Conservation (phyloP, 441 rosid species). For the Pelargonium hybrid region DNA sequence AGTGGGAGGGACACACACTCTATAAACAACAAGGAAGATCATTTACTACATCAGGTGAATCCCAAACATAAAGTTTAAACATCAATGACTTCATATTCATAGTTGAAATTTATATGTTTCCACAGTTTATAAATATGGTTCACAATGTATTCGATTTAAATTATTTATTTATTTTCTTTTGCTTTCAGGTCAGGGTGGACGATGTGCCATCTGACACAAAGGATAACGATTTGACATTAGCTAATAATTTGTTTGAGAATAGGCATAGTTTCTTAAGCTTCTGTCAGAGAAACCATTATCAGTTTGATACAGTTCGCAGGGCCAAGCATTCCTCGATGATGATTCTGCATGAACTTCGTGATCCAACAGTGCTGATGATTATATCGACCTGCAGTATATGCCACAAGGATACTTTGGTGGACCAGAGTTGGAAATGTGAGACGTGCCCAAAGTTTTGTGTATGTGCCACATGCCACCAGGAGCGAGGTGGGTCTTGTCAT, state of each 20-base stretch:
- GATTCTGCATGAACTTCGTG: constrained; percentile 52
- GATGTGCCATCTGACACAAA: constrained; percentile 35
- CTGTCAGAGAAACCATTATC: constrained; percentile 43
- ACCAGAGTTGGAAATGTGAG: constrained; percentile 31
- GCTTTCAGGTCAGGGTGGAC: constrained; percentile 36
- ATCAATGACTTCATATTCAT: neutral
- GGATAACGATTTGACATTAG: constrained; percentile 36
- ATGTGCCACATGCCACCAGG: constrained; percentile 36
- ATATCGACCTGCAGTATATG: constrained; percentile 32
- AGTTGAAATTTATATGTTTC: neutral
- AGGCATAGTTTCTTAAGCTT: constrained; percentile 48
- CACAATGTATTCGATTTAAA: neutral
- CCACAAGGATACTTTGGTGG: constrained; percentile 24
- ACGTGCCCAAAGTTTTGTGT: constrained; percentile 25
- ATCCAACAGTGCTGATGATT: constrained; percentile 15
- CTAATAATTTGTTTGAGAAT: constrained; percentile 38
- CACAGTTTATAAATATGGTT: neutral
- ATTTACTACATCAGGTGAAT: constrained; percentile 43
- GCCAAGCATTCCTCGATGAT: constrained; percentile 80
- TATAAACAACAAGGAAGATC: constrained; percentile 34
- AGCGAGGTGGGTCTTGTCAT: constrained; percentile 20
- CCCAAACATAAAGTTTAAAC: neutral
- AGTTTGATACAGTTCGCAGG: constrained; percentile 56
- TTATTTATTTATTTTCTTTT: neutral
- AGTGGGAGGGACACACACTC: constrained; percentile 26